A percentile compares a stretch with the other conserved stretches of the same genome.
phyloP scores from a whole-genome alignment of 257 asterid genomes.

The Solanum arcanum region DNA sequence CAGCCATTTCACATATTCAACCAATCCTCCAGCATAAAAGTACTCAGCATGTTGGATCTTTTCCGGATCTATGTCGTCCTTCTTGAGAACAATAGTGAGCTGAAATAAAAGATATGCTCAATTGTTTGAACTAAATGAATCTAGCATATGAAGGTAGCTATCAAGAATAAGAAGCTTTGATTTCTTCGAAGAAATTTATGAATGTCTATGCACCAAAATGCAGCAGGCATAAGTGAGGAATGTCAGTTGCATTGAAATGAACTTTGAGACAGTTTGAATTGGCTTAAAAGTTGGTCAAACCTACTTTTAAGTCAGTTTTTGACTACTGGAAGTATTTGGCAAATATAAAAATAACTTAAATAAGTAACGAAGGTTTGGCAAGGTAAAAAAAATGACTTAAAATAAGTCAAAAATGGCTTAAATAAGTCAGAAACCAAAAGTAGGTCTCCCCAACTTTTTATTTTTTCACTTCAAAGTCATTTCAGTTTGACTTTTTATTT shows the following conservation, averaged over 20 bases:
- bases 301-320: too few relatives aligned
- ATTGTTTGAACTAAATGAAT: neutral
- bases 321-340: too few relatives aligned
- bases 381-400: too few relatives aligned
- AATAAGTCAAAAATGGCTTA: too few relatives aligned
- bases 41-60: constrained; percentile 56
- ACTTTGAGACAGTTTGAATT: neutral
- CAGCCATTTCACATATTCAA: constrained; percentile 87
- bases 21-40: constrained; percentile 86
- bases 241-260: neutral
- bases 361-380: too few relatives aligned
- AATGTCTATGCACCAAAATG: neutral
- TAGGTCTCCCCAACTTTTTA: too few relatives aligned
- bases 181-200: neutral
- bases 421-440: too few relatives aligned
- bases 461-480: too few relatives aligned
- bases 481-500: too few relatives aligned
- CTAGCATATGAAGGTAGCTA: neutral
- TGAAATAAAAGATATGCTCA: constrained; percentile 7
- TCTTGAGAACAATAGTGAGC: constrained; percentile 60
- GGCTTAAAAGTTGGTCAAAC: too few relatives aligned
- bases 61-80: constrained; percentile 53
- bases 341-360: too few relatives aligned
- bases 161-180: neutral
- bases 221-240: neutral